Evolutionary conservation across 2,329 filamentous ascomycete genomes (phyloP).

Genomic region (Xylaria sp.): DNA sequence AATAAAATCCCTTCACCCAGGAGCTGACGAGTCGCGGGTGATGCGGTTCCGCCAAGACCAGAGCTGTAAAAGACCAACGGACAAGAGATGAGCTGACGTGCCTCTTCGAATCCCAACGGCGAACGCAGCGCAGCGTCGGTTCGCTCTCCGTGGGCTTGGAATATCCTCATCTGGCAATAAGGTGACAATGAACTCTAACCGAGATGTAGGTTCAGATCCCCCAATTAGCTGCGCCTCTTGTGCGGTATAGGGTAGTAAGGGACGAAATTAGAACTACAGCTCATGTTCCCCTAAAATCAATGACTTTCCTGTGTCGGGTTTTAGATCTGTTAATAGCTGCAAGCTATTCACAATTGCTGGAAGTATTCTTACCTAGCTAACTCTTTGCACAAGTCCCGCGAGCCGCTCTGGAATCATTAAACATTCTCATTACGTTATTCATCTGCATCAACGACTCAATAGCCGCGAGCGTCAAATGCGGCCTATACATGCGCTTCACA

Average conservation of each 20-base stretch:
- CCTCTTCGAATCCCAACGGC: slow-evolving; percentile 7
- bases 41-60: slow-evolving; percentile 36
- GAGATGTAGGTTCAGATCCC: slow-evolving; percentile 28
- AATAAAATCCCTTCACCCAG: slow-evolving; percentile 29
- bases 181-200: slow-evolving; percentile 31
- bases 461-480: background rate
- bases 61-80: slow-evolving; percentile 23
- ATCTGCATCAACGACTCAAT: background rate
- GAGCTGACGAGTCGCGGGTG: slow-evolving; percentile 43
- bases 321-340: background rate
- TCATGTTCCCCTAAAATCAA: slow-evolving; percentile 8
- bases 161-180: slow-evolving; percentile 25
- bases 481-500: background rate
- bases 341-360: background rate
- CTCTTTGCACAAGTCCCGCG: background rate
- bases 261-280: slow-evolving; percentile 22
- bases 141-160: slow-evolving; percentile 34
- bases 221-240: slow-evolving; percentile 5
- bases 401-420: background rate
- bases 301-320: slow-evolving; percentile 3
- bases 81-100: slow-evolving; percentile 24
- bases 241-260: slow-evolving; percentile 1
- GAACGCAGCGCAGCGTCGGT: slow-evolving; percentile 14
- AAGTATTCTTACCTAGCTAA: background rate
- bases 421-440: slow-evolving; percentile 21